phyloP scores from a whole-genome alignment of 768 basidiomycete species.

The Neoboletus brunneissimus region DNA sequence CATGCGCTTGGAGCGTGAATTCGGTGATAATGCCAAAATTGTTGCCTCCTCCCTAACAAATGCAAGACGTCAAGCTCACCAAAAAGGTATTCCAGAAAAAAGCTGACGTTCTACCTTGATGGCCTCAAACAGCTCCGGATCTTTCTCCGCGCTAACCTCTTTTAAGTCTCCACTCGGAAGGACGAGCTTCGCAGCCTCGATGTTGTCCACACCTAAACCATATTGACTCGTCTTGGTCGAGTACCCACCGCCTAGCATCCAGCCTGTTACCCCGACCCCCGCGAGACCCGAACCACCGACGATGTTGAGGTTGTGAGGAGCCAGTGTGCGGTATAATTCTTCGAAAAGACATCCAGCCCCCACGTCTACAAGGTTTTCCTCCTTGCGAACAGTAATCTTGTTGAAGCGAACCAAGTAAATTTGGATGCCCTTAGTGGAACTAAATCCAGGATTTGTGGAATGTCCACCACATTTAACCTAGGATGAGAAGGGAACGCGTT shows the following conservation, averaged over 20 bases:
- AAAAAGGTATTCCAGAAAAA: not conserved
- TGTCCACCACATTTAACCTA: conserved; percentile 37
- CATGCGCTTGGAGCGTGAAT: conserved; percentile 20
- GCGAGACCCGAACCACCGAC: conserved; percentile 23
- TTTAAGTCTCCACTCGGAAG: conserved; percentile 27
- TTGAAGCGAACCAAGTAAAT: conserved; percentile 28
- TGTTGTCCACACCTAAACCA: conserved; percentile 35
- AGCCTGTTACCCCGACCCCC: conserved; percentile 34
- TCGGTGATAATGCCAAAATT: conserved; percentile 31
- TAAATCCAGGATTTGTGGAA: conserved; percentile 27
- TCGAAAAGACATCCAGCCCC: conserved; percentile 31
- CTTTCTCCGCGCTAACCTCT: not conserved
- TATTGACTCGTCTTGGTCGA: conserved; percentile 33
- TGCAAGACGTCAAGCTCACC: not conserved
- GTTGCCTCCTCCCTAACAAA: conserved; percentile 21
- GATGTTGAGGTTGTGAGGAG: conserved; percentile 8
- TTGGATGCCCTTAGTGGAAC: conserved; percentile 32
- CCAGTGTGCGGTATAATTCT: conserved; percentile 26
- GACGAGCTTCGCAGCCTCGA: conserved; percentile 28
- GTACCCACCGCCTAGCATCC: conserved; percentile 35
- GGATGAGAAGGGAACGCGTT: not conserved
- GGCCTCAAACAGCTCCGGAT: not conserved
- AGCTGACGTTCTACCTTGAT: not conserved
- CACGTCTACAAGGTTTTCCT: conserved; percentile 13
- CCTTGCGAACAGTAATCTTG: conserved; percentile 7